A percentile compares a stretch with the other conserved stretches of the same genome.
Evolutionary conservation across 2,329 filamentous ascomycete genomes (phyloP).

Genomic region (Stemphylium beticola): DNA sequence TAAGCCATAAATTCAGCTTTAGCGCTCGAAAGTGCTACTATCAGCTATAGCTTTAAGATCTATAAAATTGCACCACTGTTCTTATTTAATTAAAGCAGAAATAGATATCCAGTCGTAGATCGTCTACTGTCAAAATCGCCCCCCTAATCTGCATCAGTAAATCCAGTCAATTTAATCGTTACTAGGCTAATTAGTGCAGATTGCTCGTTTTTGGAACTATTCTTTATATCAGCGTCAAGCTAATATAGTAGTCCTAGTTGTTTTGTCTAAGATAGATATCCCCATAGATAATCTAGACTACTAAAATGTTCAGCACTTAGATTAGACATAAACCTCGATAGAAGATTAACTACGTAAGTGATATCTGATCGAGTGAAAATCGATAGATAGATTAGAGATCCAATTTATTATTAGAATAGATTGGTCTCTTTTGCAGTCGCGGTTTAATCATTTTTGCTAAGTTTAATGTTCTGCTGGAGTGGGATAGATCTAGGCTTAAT

Average conservation of each 20-base stretch:
- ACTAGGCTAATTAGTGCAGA: background rate
- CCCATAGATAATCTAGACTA: background rate
- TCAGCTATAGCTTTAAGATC: background rate
- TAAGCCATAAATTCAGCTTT: too few species aligned
- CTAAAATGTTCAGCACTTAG: background rate
- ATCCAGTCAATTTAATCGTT: too few species aligned
- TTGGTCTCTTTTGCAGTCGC: background rate
- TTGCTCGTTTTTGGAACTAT: background rate
- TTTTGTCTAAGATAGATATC: background rate
- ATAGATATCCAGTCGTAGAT: background rate
- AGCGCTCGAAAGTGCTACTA: background rate
- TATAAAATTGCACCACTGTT: background rate
- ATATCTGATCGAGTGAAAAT: background rate
- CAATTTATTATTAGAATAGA: background rate
- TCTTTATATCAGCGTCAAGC: background rate
- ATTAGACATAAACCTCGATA: background rate
- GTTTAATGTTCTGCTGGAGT: background rate
- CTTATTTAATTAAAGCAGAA: background rate
- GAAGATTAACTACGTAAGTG: background rate
- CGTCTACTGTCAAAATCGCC: background rate
- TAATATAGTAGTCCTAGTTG: background rate
- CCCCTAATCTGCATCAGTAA: too few species aligned
- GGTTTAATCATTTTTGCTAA: background rate
- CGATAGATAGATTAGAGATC: background rate
- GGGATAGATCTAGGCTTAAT: background rate